These are phyloP conservation scores for Tagetes erecta DNA, from an alignment of 129 eudicot species.

Conservation along the genomic window DNA sequence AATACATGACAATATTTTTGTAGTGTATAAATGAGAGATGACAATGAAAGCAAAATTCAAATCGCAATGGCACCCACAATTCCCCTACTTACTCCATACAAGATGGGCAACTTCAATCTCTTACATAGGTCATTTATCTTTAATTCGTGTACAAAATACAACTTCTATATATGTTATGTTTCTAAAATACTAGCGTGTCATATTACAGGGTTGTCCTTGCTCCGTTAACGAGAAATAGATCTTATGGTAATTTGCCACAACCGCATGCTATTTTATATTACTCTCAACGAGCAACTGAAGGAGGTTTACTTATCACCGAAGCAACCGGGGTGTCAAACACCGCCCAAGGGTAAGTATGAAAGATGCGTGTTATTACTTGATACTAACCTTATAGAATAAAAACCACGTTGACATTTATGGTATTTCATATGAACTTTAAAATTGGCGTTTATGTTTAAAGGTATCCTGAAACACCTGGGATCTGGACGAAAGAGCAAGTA, in stretches of 20 bases:
- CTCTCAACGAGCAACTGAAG: constrained; percentile 60
- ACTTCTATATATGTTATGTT: neutral
- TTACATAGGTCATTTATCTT: constrained; percentile 41
- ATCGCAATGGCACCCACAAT: constrained; percentile 21
- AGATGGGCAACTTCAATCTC: constrained; percentile 38
- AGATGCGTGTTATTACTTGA: neutral
- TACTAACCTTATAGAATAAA: neutral
- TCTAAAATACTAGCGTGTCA: neutral
- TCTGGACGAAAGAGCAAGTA: constrained; percentile 60
- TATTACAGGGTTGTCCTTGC: constrained; percentile 54
- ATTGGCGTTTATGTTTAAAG: constrained; percentile 19
- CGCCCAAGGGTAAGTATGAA: constrained; percentile 46
- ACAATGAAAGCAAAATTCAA: constrained; percentile 14
- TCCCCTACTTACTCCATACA: constrained; percentile 45
- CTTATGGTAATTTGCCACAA: constrained; percentile 55
- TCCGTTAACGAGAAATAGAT: constrained; percentile 53
- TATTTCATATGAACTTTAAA: neutral
- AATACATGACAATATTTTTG: neutral
- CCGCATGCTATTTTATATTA: constrained; percentile 53
- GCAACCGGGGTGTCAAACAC: constrained; percentile 55
- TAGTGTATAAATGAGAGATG: constrained; percentile 4
- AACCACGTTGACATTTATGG: neutral
- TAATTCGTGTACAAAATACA: neutral
- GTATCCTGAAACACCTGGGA: constrained; percentile 50
- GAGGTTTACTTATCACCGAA: constrained; percentile 63